Evolutionary conservation across 257 asterid genomes (phyloP), one percentile per base, ranked within the genome.

Genomic region (Pogostemon cablin): DNA sequence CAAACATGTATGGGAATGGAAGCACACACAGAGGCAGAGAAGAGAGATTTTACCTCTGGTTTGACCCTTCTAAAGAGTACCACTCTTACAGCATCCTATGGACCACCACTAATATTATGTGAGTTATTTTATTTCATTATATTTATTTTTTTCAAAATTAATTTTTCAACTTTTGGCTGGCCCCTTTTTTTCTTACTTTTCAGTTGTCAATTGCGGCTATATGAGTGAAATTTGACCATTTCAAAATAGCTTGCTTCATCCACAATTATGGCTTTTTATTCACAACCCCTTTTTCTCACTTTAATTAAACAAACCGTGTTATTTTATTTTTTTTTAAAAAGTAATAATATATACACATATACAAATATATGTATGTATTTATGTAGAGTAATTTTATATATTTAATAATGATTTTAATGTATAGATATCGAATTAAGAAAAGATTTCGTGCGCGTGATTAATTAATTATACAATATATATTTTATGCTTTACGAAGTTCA

Each of bases 1-100:
- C 97, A 9, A 93, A 93, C 42, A 75, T 89, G 95, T 93, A 93
- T 76, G 98, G 98, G 10, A 90, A 93, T 67, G 98, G 98, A 68
- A 93, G 98, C 82, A 89, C 92, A 2, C 76, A 68, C 37, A 78
- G 96, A 73, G 97, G 98, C n/a, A 82, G 98, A 74, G 98, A 93
- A 79, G 98, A 93, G 68, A 86, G 98, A 75, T 93, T 87, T 20
- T 77, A 68, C 63, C 90, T 93, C 4, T 85, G 90, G 88, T 93
- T 93, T 76, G 97, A 93, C 76, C 98, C 98, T 8, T 85, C 96
- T 2, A 84, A 80, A 58, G 91, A 90, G 71, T 86, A 79, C 39
- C 98, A 92, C 68, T 86, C 80, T 6, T 90, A 92, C 75, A 86
- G 81, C 82, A 92, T 92, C 49, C 77, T 92, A 2, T 92, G 98